These are phyloP conservation scores for Alnus rubra DNA, from an alignment of 306 rosid genomes.

Conservation along the genomic window DNA sequence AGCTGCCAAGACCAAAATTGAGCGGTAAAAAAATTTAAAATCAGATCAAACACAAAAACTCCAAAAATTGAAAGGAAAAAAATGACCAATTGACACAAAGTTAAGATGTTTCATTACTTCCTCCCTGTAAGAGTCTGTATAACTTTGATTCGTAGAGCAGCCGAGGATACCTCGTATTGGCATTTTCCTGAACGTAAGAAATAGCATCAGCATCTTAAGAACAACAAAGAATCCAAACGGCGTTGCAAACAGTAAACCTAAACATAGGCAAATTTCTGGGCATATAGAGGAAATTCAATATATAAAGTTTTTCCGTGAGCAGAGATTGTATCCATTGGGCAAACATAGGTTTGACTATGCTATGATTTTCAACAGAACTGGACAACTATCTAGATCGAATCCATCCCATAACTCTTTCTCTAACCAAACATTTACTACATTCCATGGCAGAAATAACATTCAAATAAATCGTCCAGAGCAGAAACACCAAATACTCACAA, in stretches of 20 bases:
- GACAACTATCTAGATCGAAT: not conserved
- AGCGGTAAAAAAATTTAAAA: conserved; percentile 14
- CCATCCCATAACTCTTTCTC: not conserved
- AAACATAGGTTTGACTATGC: not conserved
- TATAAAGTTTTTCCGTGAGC: not conserved
- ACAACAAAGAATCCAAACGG: not conserved
- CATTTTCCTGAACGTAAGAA: conserved; percentile 67
- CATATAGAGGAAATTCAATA: not conserved
- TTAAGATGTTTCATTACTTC: conserved; percentile 56
- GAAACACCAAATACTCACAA: conserved; percentile 50
- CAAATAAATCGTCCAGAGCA: not conserved
- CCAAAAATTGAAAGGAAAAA: conserved; percentile 4
- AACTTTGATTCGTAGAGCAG: conserved; percentile 91
- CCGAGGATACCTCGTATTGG: conserved; percentile 96
- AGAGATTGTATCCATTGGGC: no score
- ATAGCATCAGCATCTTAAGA: conserved; percentile 9
- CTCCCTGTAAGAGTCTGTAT: conserved; percentile 96
- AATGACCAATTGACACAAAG: not conserved
- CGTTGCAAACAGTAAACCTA: not conserved
- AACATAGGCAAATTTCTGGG: not conserved
- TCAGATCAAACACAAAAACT: not conserved
- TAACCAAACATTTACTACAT: not conserved
- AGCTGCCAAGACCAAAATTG: conserved; percentile 56
- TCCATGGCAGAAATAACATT: conserved; percentile 7
- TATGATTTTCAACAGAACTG: not conserved